These are phyloP conservation scores for Fusarium mexicanum DNA, from an alignment of 2,329 filamentous ascomycete species.

Conservation along the genomic window DNA sequence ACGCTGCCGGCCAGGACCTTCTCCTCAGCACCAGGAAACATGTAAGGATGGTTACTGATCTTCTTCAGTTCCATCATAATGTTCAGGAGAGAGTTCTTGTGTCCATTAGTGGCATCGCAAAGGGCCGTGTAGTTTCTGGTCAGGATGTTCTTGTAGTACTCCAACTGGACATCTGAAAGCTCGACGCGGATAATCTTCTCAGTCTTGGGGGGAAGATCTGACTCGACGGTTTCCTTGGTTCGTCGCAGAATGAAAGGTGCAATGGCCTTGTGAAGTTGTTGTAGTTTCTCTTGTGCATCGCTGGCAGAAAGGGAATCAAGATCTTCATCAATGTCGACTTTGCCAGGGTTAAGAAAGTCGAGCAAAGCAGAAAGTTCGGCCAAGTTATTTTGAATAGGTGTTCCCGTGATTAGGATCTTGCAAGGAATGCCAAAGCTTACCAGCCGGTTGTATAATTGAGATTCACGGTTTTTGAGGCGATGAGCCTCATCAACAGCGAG, in stretches of 20 bases:
- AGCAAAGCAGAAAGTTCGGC: conserved; percentile 91
- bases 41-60: conserved; percentile 97
- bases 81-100: conserved; percentile 94
- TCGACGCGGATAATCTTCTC: conserved; percentile 99
- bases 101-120: conserved; percentile 87
- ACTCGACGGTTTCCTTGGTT: conserved; percentile 97
- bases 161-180: conserved; percentile 92
- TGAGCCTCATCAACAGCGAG: conserved; percentile 97
- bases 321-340: conserved; percentile 89
- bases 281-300: conserved; percentile 86
- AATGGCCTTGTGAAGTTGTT: conserved; percentile 85
- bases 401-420: conserved; percentile 93
- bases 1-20: conserved; percentile 83
- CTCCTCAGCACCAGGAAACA: conserved; percentile 95
- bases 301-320: conserved; percentile 81
- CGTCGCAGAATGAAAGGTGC: conserved; percentile 94
- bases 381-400: conserved; percentile 96
- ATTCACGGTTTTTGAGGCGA: conserved; percentile 94
- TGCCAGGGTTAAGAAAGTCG: conserved; percentile 96
- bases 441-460: conserved; percentile 88
- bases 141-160: conserved; percentile 99
- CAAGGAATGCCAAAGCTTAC: conserved; percentile 88
- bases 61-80: conserved; percentile 99
- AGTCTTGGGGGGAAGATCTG: conserved; percentile 93
- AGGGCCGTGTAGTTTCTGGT: conserved; percentile 96